Evolutionary conservation across 2,329 filamentous ascomycete genomes (phyloP).

Genomic region (Penicillium thymicola): DNA sequence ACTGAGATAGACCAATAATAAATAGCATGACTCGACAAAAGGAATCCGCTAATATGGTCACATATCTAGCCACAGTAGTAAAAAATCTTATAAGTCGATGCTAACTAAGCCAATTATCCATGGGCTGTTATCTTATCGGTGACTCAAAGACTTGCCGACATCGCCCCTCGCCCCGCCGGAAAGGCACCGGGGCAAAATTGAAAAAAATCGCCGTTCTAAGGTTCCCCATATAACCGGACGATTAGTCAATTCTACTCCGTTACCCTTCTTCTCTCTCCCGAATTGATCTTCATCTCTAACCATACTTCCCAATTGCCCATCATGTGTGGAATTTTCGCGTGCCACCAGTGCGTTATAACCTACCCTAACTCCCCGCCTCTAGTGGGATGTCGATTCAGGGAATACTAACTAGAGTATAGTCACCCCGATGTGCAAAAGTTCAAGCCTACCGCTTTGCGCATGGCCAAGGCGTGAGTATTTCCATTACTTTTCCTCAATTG

Average conservation of each 20-base stretch:
- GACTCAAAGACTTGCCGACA: slow-evolving; percentile 25
- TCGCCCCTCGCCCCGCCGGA: slow-evolving; percentile 20
- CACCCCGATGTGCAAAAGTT: slow-evolving; percentile 95
- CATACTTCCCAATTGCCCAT: slow-evolving; percentile 41
- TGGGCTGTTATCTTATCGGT: slow-evolving; percentile 50
- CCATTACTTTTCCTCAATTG: not conserved
- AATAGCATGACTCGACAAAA: not conserved
- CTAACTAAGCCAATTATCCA: not conserved
- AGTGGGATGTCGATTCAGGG: slow-evolving; percentile 3
- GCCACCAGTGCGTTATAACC: slow-evolving; percentile 67
- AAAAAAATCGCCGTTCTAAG: slow-evolving; percentile 17
- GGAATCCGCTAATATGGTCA: not conserved
- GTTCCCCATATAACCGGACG: slow-evolving; percentile 17
- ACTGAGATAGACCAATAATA: not conserved
- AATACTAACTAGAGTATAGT: slow-evolving; percentile 38
- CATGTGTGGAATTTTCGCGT: slow-evolving; percentile 98
- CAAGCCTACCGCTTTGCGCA: slow-evolving; percentile 88
- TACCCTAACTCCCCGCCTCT: slow-evolving; percentile 2
- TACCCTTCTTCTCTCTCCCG: slow-evolving; percentile 7
- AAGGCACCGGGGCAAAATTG: slow-evolving; percentile 3
- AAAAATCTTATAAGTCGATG: not conserved
- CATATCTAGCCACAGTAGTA: not conserved
- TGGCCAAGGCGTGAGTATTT: slow-evolving; percentile 81
- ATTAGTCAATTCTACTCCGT: slow-evolving; percentile 19
- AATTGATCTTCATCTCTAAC: slow-evolving; percentile 11